These are phyloP conservation scores for Thalia dealbata DNA, from an alignment of 176 grass and related monocot species.

Conservation along the genomic window DNA sequence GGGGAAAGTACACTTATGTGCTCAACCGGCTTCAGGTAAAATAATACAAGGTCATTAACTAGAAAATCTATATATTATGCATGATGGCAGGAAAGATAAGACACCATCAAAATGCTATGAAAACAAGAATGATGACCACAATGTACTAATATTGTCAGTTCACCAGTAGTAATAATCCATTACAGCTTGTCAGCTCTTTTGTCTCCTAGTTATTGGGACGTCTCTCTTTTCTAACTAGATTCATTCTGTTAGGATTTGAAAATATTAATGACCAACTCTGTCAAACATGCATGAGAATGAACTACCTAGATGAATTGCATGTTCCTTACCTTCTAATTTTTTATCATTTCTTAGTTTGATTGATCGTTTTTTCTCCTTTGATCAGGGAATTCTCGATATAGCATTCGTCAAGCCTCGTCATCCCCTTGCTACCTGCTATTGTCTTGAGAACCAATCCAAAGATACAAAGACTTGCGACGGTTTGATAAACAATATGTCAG, in stretches of 20 bases:
- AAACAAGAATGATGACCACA: neutral
- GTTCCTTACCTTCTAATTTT: too few species aligned
- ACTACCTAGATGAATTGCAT: neutral
- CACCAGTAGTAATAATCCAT: neutral
- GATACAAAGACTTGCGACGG: conserved; percentile 17
- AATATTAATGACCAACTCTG: neutral
- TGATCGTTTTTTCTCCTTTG: neutral
- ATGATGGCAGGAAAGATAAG: neutral
- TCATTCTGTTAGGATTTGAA: neutral
- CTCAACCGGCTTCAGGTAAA: conserved; percentile 93
- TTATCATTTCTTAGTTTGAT: neutral
- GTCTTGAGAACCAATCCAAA: neutral
- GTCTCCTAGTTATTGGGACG: neutral
- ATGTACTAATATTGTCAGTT: neutral
- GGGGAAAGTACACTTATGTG: conserved; percentile 99
- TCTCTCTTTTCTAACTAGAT: neutral
- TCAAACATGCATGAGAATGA: neutral
- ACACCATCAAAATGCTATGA: neutral
- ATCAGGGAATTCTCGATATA: conserved; percentile 20
- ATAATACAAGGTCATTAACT: neutral
- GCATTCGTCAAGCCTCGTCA: conserved; percentile 8
- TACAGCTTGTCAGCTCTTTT: neutral
- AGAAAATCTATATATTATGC: neutral
- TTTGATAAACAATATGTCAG: neutral
- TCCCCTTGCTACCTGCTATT: neutral